Base-by-base conservation (phyloP, 768 basidiomycete genomes). In the Boletellus ananas region DNA sequence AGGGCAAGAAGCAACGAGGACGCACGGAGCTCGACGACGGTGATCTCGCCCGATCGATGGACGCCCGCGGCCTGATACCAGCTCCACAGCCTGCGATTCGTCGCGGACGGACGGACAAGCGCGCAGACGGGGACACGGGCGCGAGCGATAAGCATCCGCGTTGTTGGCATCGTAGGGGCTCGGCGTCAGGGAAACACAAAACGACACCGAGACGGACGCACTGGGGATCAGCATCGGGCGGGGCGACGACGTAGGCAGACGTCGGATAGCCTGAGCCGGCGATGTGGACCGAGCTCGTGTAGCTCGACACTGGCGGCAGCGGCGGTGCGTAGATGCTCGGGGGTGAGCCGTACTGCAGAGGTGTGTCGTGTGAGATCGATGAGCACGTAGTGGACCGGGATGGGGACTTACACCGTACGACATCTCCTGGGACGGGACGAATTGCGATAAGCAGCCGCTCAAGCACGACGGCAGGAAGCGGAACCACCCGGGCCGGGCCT, bases 211-310 rank as follows among this genome's bases (percentile, higher is more conserved):
- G 25, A 25, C 8, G 23, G 21, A 45, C 85, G 64, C 58, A 91
- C 89, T 85, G 80, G 21, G 87, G 87, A 48, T 91, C 89, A 13
- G 83, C 83, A 27, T 84, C 87, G 11, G 81, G 76, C 6, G 68
- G 60, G 6, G 65, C 58, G 16, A 50, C 56, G 21, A 51, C 29
- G 27, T 48, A 44, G 52, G 6, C 12, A 2, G 60, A 39, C 44
- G 42, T 4, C 11, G 53, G 54, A 10, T 62, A 66, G 2, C 59
- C 59, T 25, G 23, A 29, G 62, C 42, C 13, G 21, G 41, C 14
- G 37, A 21, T 1, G 37, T 21, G n/a, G 23, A 35, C 27, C 18
- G 49, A 34, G 40, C 51, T 47, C n/a, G 45, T 34, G 16, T 53
- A 57, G 5, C 49, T 50, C 20, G 45, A 7, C 4, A 27, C 21